Percentiles rank a stretch among this genome's conserved stretches.
Evolutionary conservation across 257 asterid species (phyloP).

Genomic region (Nicotiana paniculata): DNA sequence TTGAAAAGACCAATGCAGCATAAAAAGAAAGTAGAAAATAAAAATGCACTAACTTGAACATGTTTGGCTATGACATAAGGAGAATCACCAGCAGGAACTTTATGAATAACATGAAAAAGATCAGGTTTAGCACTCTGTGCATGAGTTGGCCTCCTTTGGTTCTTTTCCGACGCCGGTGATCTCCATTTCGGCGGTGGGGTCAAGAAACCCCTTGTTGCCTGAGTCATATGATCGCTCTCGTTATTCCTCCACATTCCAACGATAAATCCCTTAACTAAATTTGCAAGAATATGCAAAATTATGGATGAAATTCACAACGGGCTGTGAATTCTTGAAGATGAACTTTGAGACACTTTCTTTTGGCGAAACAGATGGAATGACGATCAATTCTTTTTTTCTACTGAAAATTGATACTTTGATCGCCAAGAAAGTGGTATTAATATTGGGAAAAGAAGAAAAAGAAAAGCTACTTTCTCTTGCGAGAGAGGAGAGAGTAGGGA

Average conservation of each 20-base stretch:
- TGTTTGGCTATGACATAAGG: conserved; percentile 85
- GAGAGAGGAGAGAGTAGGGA: not conserved
- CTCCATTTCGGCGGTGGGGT: conserved; percentile 72
- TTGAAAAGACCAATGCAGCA: not conserved
- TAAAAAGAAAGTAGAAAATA: not conserved
- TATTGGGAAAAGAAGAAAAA: not conserved
- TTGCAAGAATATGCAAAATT: not conserved
- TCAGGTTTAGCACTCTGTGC: conserved; percentile 23
- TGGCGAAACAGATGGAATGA: not conserved
- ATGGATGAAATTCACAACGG: not conserved
- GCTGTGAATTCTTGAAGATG: not conserved
- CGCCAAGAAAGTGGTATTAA: not conserved
- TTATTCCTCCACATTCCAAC: not conserved
- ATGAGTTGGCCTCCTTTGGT: conserved; percentile 30
- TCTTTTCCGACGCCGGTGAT: conserved; percentile 49
- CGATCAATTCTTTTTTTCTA: not conserved
- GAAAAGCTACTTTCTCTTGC: conserved; percentile 1
- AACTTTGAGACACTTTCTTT: conserved; percentile 1
- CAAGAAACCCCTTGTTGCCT: conserved; percentile 46
- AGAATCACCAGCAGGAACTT: conserved; percentile 83
- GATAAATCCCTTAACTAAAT: not conserved
- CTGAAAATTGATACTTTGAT: not conserved
- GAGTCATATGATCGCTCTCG: not conserved
- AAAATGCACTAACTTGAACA: conserved; percentile 52
- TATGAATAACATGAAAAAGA: conserved; percentile 57